phyloP scores from a whole-genome alignment of 345 rosid genomes.

The Eucalyptus albens region DNA sequence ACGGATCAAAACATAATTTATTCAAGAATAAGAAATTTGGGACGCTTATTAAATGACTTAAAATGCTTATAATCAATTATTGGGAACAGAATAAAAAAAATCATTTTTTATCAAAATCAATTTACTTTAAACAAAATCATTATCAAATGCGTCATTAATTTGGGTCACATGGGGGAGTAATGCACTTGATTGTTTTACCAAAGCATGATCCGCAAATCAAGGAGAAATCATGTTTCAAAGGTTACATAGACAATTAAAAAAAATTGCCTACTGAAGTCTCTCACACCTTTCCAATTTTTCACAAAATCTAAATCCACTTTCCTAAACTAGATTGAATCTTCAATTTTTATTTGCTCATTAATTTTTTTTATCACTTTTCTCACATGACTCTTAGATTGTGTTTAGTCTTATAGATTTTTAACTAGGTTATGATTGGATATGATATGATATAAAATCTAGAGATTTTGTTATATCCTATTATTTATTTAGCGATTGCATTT shows the following conservation, averaged over 20 bases:
- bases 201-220: no score
- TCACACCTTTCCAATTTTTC: neutral
- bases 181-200: neutral
- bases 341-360: neutral
- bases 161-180: neutral
- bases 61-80: fast-evolving
- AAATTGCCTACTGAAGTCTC: neutral
- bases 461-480: no score
- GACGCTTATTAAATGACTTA: fast-evolving
- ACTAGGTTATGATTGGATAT: fast-evolving
- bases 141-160: fast-evolving
- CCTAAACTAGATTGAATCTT: neutral
- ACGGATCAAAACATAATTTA: no score
- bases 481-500: fast-evolving
- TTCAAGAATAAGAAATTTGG: fast-evolving
- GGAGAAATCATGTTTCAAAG: neutral
- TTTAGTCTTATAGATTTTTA: no score
- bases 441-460: no score
- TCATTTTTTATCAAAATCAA: fast-evolving
- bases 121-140: fast-evolving
- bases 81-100: no score
- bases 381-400: neutral
- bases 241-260: no score
- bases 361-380: neutral
- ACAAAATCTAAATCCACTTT: neutral